Base-by-base conservation (phyloP, 352 stramenopile genomes). In the Phytophthora colocasiae region DNA sequence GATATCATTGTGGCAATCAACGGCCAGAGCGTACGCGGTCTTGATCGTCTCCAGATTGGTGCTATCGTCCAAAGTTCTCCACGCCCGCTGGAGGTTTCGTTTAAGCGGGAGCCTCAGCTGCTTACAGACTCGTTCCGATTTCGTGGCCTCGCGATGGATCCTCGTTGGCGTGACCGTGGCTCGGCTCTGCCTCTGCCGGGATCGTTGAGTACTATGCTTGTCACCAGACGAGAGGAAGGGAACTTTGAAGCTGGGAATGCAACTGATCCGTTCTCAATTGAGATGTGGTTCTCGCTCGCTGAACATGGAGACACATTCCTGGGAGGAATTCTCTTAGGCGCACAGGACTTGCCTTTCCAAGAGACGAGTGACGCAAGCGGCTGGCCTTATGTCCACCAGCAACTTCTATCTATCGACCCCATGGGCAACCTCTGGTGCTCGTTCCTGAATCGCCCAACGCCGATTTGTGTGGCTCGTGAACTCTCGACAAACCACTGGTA, bases 1-100 rank as follows among this genome's bases (percentile, higher is more conserved):
- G 85, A 93, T 51, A 62, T 87, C 48, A 78, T 93, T 38, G 63
- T 84, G 19, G 81, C 77, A 0, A 73, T 93, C n/a, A 93, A 93
- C 51, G 73, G 72, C 40, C 78, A 85, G 32, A 77, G 58, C 26
- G 81, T 90, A 24, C 62, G 75, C 12, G 81, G 84, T 11, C 78
- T 92, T 50, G 75, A 87, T 60, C 81, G 84, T 10, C 72, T 87
- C 53, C 71, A 90, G 43, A 76, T 93, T 31, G 75, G 82, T 15
- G 62, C 83, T 38, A 72, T 90, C 24, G 84, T 93, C 43, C 78
- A 89, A 38, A 80, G 71, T 32, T 77, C 71, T 4, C 77, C 80
- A 15, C 75, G 85, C 1, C 85, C 85, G 8, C 63, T 93, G 36
- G 66, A 84, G 27, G 32, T 93, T n/a, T 79, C 82, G 8, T 89